Evolutionary conservation across 345 rosid species (phyloP).

Genomic region (Trapa incisa): DNA sequence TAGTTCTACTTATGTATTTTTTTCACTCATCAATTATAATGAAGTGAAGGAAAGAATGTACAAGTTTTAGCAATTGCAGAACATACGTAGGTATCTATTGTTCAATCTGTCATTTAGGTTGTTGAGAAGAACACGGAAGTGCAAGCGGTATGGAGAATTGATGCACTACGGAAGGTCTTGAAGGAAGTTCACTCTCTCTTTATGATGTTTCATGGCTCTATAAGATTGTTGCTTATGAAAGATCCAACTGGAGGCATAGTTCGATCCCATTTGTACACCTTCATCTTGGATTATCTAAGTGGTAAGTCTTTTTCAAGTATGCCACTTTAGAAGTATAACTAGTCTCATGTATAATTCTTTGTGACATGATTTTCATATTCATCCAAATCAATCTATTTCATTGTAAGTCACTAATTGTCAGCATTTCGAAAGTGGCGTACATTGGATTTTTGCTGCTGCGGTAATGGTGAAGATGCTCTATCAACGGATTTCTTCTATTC

Average conservation of each 20-base stretch:
- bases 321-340: background rate
- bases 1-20: background rate
- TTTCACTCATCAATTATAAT: background rate
- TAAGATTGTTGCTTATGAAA: slow-evolving; percentile 68
- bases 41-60: too few species aligned
- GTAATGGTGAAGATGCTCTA: slow-evolving; percentile 79
- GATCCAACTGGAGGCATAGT: slow-evolving; percentile 66
- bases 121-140: slow-evolving; percentile 75
- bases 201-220: slow-evolving; percentile 69
- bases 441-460: slow-evolving; percentile 74
- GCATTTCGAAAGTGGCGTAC: slow-evolving; percentile 74
- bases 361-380: slow-evolving; percentile 15
- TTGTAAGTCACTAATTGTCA: slow-evolving; percentile 83
- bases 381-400: slow-evolving; percentile 39
- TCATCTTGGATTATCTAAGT: slow-evolving; percentile 80
- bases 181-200: slow-evolving; percentile 91
- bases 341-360: background rate
- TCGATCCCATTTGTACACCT: slow-evolving; percentile 70
- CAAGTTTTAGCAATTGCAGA: background rate
- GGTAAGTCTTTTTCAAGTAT: slow-evolving; percentile 32
- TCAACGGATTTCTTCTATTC: slow-evolving; percentile 52
- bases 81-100: background rate
- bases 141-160: slow-evolving; percentile 71
- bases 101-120: slow-evolving; percentile 27
- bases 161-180: slow-evolving; percentile 62